phyloP scores from a whole-genome alignment of 2,329 filamentous ascomycete species.

The Sporothrix mexicana region DNA sequence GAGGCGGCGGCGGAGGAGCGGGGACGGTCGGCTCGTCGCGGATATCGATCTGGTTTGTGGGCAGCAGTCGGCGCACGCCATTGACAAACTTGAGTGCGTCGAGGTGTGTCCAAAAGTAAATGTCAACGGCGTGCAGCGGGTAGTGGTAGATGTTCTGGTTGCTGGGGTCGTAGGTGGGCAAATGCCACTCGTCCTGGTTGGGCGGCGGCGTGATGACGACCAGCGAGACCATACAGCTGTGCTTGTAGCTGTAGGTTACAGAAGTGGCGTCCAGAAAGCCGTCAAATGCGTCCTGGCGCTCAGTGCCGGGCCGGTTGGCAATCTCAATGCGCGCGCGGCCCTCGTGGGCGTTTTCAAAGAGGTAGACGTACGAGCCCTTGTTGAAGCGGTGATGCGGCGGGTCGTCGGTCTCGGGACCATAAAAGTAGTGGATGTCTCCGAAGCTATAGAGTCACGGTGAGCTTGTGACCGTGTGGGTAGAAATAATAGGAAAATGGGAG shows the following conservation, averaged over 20 bases:
- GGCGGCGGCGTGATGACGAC: conserved; percentile 59
- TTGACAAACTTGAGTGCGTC: conserved; percentile 75
- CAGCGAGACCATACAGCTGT: conserved; percentile 72
- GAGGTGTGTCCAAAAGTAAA: conserved; percentile 79
- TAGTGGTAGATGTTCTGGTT: conserved; percentile 83
- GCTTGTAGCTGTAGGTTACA: conserved; percentile 74
- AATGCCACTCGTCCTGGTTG: conserved; percentile 70
- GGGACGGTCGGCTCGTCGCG: conserved; percentile 66
- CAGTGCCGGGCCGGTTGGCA: conserved; percentile 74
- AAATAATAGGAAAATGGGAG: background rate
- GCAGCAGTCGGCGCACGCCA: conserved; percentile 68
- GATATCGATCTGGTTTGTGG: conserved; percentile 65
- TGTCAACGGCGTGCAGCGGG: conserved; percentile 73
- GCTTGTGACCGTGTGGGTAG: background rate
- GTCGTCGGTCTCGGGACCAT: conserved; percentile 67
- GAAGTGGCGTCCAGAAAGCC: conserved; percentile 71
- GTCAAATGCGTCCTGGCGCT: conserved; percentile 79
- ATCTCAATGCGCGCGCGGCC: conserved; percentile 74
- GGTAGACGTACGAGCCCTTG: conserved; percentile 78
- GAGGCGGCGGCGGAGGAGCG: conserved; percentile 42
- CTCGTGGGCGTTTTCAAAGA: conserved; percentile 74
- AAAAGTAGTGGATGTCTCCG: conserved; percentile 80
- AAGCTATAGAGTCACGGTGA: conserved; percentile 58
- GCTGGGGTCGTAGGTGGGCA: conserved; percentile 72
- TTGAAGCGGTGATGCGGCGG: conserved; percentile 82